phyloP scores from a whole-genome alignment of 2,329 filamentous ascomycete species.

The Penicillium crustosum region DNA sequence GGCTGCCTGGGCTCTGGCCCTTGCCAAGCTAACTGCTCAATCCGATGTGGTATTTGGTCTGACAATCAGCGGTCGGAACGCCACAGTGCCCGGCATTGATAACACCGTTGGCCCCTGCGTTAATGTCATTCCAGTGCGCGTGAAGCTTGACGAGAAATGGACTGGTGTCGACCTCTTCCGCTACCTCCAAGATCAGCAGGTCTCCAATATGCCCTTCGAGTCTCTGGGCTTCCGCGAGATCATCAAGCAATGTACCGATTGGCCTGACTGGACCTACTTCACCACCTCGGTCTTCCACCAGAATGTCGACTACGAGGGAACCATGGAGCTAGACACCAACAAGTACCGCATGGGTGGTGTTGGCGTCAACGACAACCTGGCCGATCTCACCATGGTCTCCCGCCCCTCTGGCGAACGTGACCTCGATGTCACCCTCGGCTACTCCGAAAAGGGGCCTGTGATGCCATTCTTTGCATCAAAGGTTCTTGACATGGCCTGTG shows the following conservation, averaged over 20 bases:
- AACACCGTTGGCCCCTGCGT: slow-evolving; percentile 64
- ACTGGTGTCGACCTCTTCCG: slow-evolving; percentile 55
- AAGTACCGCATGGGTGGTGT: slow-evolving; percentile 41
- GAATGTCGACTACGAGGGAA: slow-evolving; percentile 37
- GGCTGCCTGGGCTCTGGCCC: slow-evolving; percentile 64
- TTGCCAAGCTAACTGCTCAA: slow-evolving; percentile 54
- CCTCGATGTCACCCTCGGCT: slow-evolving; percentile 40
- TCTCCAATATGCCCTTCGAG: slow-evolving; percentile 57
- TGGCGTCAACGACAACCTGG: slow-evolving; percentile 42
- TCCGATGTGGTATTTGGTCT: slow-evolving; percentile 65
- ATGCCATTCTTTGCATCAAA: slow-evolving; percentile 35
- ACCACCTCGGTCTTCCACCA: slow-evolving; percentile 45
- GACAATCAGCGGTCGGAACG: slow-evolving; percentile 64
- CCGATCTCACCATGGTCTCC: slow-evolving; percentile 43
- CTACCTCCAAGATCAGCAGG: slow-evolving; percentile 58
- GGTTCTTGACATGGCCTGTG: slow-evolving; percentile 43
- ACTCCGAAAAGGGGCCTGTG: slow-evolving; percentile 39
- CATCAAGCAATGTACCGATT: slow-evolving; percentile 44
- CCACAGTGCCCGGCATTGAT: slow-evolving; percentile 56
- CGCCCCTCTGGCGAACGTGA: slow-evolving; percentile 35
- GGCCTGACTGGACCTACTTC: slow-evolving; percentile 44
- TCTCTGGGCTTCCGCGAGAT: slow-evolving; percentile 58
- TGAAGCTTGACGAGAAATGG: slow-evolving; percentile 55
- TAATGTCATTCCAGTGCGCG: slow-evolving; percentile 65
- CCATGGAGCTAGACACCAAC: slow-evolving; percentile 40